Conservation (phyloP, 306 rosid species). For the Citrullus mucosospermus region DNA sequence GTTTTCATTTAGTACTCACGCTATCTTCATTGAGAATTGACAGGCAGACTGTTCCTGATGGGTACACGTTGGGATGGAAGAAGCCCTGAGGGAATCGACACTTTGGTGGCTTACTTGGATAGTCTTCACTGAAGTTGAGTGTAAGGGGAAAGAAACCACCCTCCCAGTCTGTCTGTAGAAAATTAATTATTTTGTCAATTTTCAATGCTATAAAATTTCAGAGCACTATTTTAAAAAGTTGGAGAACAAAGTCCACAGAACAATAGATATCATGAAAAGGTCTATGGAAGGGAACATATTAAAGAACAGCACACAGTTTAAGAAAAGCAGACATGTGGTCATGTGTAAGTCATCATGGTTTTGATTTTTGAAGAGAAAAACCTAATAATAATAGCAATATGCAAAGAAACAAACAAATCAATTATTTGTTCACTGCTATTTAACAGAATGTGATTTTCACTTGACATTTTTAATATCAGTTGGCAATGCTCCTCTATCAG, state of each 20-base stretch:
- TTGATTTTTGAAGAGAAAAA: not conserved
- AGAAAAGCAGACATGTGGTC: not conserved
- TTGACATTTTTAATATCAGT: not conserved
- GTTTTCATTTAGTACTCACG: constrained; percentile 33
- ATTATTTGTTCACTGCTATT: not conserved
- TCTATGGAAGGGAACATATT: not conserved
- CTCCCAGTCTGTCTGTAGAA: constrained; percentile 96
- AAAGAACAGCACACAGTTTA: not conserved
- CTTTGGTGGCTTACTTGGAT: constrained; percentile 97
- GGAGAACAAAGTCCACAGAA: not conserved
- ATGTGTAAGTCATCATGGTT: not conserved
- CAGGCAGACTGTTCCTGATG: constrained; percentile 94
- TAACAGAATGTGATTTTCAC: not conserved
- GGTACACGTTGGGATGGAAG: constrained; percentile 97
- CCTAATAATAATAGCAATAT: not conserved
- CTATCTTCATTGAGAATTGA: constrained; percentile 96
- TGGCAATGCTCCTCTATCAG: not conserved
- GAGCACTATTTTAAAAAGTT: no score
- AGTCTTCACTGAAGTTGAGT: constrained; percentile 94
- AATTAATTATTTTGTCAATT: not conserved
- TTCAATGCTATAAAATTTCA: not conserved
- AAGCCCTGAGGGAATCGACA: constrained; percentile 87
- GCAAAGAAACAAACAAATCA: not conserved
- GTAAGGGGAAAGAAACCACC: constrained; percentile 86
- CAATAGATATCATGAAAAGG: no score